Evolutionary conservation across 306 rosid species (phyloP).

Genomic region (Carpinus fangiana): DNA sequence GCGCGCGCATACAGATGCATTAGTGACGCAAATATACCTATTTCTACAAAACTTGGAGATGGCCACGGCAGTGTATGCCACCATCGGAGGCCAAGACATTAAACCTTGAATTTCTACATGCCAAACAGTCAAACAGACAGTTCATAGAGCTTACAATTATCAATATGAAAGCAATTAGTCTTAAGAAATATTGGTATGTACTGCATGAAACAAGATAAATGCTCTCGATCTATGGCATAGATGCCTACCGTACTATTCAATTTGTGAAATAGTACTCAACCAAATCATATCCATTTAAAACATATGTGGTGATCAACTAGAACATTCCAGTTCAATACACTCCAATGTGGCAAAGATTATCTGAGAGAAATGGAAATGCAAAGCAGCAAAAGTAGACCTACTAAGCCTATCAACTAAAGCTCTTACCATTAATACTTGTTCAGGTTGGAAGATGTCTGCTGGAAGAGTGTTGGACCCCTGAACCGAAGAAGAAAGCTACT

Average conservation of each 20-base stretch:
- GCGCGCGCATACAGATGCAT: not conserved
- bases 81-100: not conserved
- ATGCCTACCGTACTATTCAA: not conserved
- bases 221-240: not conserved
- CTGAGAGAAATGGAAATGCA: not conserved
- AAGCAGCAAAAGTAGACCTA: conserved; percentile 1
- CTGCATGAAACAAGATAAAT: not conserved
- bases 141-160: not conserved
- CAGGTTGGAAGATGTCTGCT: conserved; percentile 55
- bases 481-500: conserved; percentile 33
- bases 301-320: conserved; percentile 1
- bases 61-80: not conserved
- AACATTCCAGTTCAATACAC: not conserved
- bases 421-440: conserved; percentile 28
- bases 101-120: not conserved
- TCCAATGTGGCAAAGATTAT: not conserved
- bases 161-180: not conserved
- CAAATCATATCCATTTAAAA: conserved; percentile 2
- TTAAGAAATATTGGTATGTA: not conserved
- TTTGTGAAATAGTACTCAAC: conserved; percentile 11
- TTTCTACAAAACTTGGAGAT: not conserved
- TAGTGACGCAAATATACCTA: not conserved
- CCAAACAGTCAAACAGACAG: not conserved
- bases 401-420: conserved; percentile 6
- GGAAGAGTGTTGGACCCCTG: conserved; percentile 29